A percentile compares a stretch with the other conserved stretches of the same genome.
These are phyloP conservation scores for Auriscalpium orientale DNA, from an alignment of 768 basidiomycete species.

Conservation along the genomic window DNA sequence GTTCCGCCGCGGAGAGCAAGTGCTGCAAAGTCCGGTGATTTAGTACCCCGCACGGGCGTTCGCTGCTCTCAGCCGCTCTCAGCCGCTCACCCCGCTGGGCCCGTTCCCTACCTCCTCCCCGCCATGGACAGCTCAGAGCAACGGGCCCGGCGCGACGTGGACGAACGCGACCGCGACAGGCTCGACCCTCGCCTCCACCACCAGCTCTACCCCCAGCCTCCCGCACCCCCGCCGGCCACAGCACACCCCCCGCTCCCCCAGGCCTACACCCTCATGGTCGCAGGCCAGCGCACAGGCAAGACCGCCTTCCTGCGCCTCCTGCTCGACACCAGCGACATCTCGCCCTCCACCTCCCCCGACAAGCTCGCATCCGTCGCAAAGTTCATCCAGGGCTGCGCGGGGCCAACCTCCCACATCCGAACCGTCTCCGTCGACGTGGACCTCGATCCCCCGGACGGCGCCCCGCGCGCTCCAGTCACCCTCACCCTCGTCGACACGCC, in stretches of 20 bases:
- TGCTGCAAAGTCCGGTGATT: conserved; percentile 16
- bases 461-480: conserved; percentile 40
- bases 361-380: conserved; percentile 76
- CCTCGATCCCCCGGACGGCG: conserved; percentile 42
- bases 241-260: conserved; percentile 28
- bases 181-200: conserved; percentile 18
- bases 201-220: conserved; percentile 7
- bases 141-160: conserved; percentile 39
- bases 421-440: conserved; percentile 66
- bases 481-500: conserved; percentile 80
- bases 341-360: conserved; percentile 54
- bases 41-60: conserved; percentile 21
- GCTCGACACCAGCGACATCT: conserved; percentile 70
- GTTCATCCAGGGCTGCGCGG: conserved; percentile 69
- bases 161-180: conserved; percentile 20
- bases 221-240: conserved; percentile 23
- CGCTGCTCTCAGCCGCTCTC: conserved; percentile 52
- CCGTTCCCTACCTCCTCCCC: conserved; percentile 23
- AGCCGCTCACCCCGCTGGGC: conserved; percentile 25
- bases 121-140: conserved; percentile 57
- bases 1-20: conserved; percentile 17
- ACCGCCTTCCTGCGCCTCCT: conserved; percentile 81
- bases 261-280: conserved; percentile 69
- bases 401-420: conserved; percentile 67
- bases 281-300: conserved; percentile 78